Conservation (phyloP, 1,139 yeast genomes). For the Suhomyces maxii region DNA sequence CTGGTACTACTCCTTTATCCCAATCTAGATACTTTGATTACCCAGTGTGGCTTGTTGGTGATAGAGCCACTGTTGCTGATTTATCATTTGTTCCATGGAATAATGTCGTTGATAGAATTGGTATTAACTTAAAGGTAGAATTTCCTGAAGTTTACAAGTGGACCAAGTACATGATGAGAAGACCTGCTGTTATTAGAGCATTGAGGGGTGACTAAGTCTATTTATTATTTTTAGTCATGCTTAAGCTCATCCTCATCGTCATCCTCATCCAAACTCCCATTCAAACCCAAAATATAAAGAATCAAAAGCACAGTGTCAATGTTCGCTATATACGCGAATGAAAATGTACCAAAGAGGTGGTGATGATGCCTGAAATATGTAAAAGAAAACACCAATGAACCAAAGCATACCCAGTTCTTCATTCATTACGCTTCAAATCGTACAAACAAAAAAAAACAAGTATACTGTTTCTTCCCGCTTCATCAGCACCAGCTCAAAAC, state of each 20-base stretch:
- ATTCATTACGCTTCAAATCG: too few species aligned
- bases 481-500: too few species aligned
- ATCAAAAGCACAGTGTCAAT: too few species aligned
- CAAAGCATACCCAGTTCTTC: too few species aligned
- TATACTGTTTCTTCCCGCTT: too few species aligned
- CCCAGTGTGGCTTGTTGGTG: constrained; percentile 96
- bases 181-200: constrained; percentile 81
- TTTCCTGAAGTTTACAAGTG: constrained; percentile 96
- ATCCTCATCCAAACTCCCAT: too few species aligned
- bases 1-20: constrained; percentile 85
- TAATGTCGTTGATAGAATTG: constrained; percentile 90
- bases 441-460: too few species aligned
- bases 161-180: constrained; percentile 90
- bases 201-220: constrained; percentile 54
- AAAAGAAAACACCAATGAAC: too few species aligned
- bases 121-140: constrained; percentile 81
- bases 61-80: constrained; percentile 87
- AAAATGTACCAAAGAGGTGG: too few species aligned
- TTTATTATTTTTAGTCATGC: neutral
- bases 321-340: too few species aligned
- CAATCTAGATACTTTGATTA: constrained; percentile 87
- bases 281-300: too few species aligned
- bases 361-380: too few species aligned
- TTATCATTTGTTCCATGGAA: constrained; percentile 95
- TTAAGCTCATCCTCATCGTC: neutral